phyloP scores from a whole-genome alignment of 1,284 basidiomycete genomes.

The Ustilago bromivora region DNA sequence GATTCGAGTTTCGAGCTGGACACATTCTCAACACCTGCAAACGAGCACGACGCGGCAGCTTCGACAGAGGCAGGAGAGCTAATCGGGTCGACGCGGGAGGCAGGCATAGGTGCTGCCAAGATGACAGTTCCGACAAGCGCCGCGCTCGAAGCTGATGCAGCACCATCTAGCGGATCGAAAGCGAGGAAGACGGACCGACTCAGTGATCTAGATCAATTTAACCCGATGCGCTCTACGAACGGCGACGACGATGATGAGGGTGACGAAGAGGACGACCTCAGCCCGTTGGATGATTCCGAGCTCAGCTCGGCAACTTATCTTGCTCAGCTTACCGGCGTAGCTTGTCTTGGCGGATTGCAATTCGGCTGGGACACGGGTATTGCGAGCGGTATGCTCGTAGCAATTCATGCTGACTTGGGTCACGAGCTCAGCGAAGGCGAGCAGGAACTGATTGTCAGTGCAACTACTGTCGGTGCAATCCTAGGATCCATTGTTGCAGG shows the following conservation, averaged over 20 bases:
- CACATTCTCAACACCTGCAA: constrained; percentile 22
- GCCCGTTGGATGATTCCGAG: constrained; percentile 33
- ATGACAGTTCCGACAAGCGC: constrained; percentile 35
- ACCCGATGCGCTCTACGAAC: constrained; percentile 14
- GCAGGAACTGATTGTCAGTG: constrained; percentile 62
- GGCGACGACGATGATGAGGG: constrained; percentile 14
- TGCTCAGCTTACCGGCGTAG: constrained; percentile 47
- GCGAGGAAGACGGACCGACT: constrained; percentile 6
- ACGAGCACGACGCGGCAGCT: background rate
- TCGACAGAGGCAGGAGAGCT: background rate
- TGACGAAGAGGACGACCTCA: constrained; percentile 13
- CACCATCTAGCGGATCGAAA: background rate
- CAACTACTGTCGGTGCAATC: constrained; percentile 63
- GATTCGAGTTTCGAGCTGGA: constrained; percentile 36
- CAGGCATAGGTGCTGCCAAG: background rate
- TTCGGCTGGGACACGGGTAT: constrained; percentile 62
- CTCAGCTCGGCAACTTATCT: constrained; percentile 44
- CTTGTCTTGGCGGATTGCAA: constrained; percentile 52
- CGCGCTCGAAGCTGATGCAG: constrained; percentile 1
- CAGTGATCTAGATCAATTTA: constrained; percentile 31
- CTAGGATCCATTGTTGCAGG: constrained; percentile 55
- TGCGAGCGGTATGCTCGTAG: constrained; percentile 59
- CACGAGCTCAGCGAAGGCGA: constrained; percentile 57
- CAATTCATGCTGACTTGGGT: constrained; percentile 56
- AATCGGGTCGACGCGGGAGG: background rate